Percentiles rank a stretch among this genome's conserved stretches.
Conservation (phyloP, 352 stramenopile genomes). For the Phytophthora hibernalis region DNA sequence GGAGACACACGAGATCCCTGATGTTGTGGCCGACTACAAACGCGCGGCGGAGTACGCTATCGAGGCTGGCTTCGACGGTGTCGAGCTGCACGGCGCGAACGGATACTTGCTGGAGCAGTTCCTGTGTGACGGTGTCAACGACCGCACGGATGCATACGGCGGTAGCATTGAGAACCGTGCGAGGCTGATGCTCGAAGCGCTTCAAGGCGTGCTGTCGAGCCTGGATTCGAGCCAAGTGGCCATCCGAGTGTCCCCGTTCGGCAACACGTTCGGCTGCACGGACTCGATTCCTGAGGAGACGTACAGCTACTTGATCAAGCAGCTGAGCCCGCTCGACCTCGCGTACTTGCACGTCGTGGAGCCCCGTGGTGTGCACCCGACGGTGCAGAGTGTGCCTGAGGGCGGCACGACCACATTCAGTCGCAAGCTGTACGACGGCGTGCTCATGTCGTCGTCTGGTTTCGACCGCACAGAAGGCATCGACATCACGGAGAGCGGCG, state of each 20-base stretch:
- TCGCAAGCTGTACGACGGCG: conserved; percentile 50
- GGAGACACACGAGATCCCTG: conserved; percentile 73
- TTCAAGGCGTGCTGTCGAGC: conserved; percentile 50
- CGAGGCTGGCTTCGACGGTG: conserved; percentile 35
- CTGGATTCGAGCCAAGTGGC: conserved; percentile 41
- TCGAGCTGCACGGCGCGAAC: conserved; percentile 38
- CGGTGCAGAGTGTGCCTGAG: conserved; percentile 34
- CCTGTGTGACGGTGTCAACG: conserved; percentile 34
- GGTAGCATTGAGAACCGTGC: conserved; percentile 83
- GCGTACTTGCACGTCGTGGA: conserved; percentile 64
- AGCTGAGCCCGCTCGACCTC: conserved; percentile 44
- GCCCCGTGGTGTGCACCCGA: conserved; percentile 42
- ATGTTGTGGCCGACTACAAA: conserved; percentile 36
- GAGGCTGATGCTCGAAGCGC: conserved; percentile 63
- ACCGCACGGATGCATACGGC: conserved; percentile 46
- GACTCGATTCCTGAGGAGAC: conserved; percentile 47
- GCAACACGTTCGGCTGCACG: conserved; percentile 37
- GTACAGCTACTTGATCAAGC: conserved; percentile 46
- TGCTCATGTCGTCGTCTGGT: conserved; percentile 58
- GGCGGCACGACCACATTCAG: conserved; percentile 48
- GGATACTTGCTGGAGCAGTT: conserved; percentile 45
- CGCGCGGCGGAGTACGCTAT: conserved; percentile 28
- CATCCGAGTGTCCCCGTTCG: conserved; percentile 43
- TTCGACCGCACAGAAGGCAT: conserved; percentile 47
- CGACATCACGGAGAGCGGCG: conserved; percentile 41